These are phyloP conservation scores for Suillus fuscotomentosus DNA, from an alignment of 768 basidiomycete genomes.

Conservation along the genomic window DNA sequence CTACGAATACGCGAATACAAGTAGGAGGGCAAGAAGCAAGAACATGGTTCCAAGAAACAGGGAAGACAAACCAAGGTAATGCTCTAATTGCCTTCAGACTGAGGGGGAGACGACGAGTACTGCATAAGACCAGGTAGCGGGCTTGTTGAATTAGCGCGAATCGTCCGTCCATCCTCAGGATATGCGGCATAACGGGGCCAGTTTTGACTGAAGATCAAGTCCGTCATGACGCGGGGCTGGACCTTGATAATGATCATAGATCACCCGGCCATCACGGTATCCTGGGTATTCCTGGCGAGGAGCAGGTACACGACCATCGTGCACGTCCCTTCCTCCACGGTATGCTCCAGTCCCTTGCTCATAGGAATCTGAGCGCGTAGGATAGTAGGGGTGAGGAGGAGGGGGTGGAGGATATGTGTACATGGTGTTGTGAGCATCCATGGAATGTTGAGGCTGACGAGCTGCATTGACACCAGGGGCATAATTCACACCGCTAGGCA, in stretches of 20 bases:
- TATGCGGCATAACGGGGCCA: not conserved
- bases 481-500: not conserved
- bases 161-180: not conserved
- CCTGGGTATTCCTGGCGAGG: not conserved
- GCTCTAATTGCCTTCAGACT: not conserved
- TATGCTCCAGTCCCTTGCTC: not conserved
- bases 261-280: not conserved
- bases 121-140: not conserved
- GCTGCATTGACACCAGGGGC: not conserved
- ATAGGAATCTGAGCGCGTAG: not conserved
- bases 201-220: not conserved
- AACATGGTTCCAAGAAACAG: not conserved
- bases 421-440: not conserved
- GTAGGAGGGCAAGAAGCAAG: not conserved
- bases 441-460: not conserved
- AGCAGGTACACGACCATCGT: not conserved
- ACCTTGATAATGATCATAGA: not conserved
- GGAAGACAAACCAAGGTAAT: not conserved
- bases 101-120: not conserved
- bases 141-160: not conserved
- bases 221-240: not conserved
- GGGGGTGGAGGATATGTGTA: not conserved
- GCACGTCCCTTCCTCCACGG: not conserved
- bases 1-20: not conserved
- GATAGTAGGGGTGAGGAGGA: not conserved